Conservation (phyloP, 257 asterid genomes). For the Forsythia viridissima region DNA sequence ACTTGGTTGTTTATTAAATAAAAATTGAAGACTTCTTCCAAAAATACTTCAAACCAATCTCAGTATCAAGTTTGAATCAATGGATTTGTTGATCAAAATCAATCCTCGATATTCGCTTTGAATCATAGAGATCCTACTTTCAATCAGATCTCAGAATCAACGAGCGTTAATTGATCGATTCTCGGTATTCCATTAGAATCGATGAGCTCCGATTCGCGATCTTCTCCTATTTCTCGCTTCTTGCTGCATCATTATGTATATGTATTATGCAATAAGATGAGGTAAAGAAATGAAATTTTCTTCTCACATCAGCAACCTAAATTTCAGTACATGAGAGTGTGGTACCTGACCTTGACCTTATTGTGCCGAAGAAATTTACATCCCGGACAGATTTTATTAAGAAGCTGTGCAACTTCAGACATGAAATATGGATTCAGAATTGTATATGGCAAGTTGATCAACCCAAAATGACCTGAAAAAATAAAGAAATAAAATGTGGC, state of each 20-base stretch:
- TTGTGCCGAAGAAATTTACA: conserved; percentile 59
- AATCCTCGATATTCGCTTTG: neutral
- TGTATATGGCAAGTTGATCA: conserved; percentile 68
- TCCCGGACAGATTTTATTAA: conserved; percentile 85
- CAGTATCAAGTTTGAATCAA: neutral
- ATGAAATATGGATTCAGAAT: conserved; percentile 76
- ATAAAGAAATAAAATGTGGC: conserved; percentile 8
- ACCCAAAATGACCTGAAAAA: conserved; percentile 93
- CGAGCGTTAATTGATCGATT: neutral
- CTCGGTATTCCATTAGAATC: neutral
- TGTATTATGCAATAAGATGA: conserved; percentile 6
- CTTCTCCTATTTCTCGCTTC: neutral
- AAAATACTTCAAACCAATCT: neutral
- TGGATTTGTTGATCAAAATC: neutral
- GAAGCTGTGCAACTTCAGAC: conserved; percentile 70
- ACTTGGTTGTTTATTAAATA: neutral
- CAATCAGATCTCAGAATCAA: neutral
- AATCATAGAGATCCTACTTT: neutral
- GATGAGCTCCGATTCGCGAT: neutral
- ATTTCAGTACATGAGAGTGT: conserved; percentile 31
- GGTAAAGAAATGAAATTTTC: neutral
- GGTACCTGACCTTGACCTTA: conserved; percentile 74
- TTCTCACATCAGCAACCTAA: conserved; percentile 14
- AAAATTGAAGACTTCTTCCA: neutral
- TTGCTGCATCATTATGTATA: conserved; percentile 9